Percentiles rank a stretch among this genome's conserved stretches.
phyloP scores from a whole-genome alignment of 306 rosid genomes.

The Lathyrus sativus region DNA sequence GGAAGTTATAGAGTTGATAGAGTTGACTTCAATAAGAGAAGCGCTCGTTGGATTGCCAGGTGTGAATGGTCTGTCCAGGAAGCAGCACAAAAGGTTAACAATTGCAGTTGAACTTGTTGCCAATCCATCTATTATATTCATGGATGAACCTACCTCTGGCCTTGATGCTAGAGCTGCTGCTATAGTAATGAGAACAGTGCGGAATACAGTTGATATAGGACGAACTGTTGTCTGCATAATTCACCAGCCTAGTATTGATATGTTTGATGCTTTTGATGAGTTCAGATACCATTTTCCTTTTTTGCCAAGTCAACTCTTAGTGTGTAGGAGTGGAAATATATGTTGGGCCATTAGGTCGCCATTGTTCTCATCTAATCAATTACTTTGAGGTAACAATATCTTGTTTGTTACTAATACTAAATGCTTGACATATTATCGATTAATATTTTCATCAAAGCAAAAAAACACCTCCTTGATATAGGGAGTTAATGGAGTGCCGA shows the following conservation, averaged over 20 bases:
- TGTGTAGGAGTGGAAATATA: slow-evolving; percentile 83
- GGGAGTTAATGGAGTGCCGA: slow-evolving; percentile 77
- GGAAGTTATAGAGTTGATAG: slow-evolving; percentile 90
- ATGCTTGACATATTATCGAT: not conserved
- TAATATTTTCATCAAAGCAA: slow-evolving; percentile 13
- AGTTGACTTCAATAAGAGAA: slow-evolving; percentile 70
- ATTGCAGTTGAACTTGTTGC: slow-evolving; percentile 94
- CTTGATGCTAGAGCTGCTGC: slow-evolving; percentile 99
- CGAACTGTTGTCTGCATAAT: slow-evolving; percentile 94
- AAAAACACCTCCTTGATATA: slow-evolving; percentile 36
- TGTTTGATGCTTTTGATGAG: slow-evolving; percentile 97
- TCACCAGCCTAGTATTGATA: slow-evolving; percentile 97
- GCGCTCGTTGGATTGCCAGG: slow-evolving; percentile 85
- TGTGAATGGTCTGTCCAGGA: slow-evolving; percentile 76
- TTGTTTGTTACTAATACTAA: not conserved
- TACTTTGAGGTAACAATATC: slow-evolving; percentile 70
- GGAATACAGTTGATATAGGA: slow-evolving; percentile 90
- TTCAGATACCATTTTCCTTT: slow-evolving; percentile 42
- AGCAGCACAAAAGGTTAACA: slow-evolving; percentile 90
- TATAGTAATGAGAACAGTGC: slow-evolving; percentile 92
- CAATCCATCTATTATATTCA: slow-evolving; percentile 89
- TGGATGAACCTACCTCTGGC: slow-evolving; percentile 99
- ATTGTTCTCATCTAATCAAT: slow-evolving; percentile 55
- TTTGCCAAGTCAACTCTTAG: not conserved
- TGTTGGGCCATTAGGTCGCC: slow-evolving; percentile 72